Evolutionary conservation across 2,329 filamentous ascomycete species (phyloP).

Genomic region (Harringtonia aguacate): DNA sequence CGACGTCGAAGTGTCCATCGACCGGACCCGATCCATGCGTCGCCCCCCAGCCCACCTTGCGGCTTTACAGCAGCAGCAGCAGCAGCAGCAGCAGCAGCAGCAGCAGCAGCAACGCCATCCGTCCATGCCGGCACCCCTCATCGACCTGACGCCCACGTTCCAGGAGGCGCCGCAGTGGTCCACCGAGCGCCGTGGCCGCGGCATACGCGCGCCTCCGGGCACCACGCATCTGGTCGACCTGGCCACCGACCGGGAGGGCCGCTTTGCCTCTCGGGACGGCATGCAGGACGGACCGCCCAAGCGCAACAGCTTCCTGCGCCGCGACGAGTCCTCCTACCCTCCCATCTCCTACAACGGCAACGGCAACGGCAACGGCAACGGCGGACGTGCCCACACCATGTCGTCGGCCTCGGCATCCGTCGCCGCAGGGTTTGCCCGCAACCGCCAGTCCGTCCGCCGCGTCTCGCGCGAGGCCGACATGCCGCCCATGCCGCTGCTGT

Average conservation of each 20-base stretch:
- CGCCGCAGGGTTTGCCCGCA: slow-evolving; percentile 4
- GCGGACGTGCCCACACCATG: slow-evolving; percentile 8
- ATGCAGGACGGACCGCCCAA: not conserved
- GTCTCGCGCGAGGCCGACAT: not conserved
- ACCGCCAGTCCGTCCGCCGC: slow-evolving; percentile 6
- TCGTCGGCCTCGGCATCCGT: slow-evolving; percentile 7
- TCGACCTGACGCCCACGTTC: slow-evolving; percentile 57
- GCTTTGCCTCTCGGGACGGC: not conserved
- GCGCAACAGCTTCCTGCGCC: slow-evolving; percentile 1
- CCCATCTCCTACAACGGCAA: too few species aligned
- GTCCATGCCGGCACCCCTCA: slow-evolving; percentile 43
- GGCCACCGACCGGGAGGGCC: slow-evolving; percentile 20
- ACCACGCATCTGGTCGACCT: slow-evolving; percentile 36
- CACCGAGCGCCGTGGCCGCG: slow-evolving; percentile 39
- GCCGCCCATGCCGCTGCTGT: slow-evolving; percentile 8
- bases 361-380: not conserved
- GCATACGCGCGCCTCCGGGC: slow-evolving; percentile 28
- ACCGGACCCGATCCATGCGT: slow-evolving; percentile 1
- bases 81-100: too few species aligned
- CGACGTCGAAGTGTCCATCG: not conserved
- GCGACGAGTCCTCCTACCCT: too few species aligned
- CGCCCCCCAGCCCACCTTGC: not conserved
- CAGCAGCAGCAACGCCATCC: not conserved
- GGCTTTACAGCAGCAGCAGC: too few species aligned
- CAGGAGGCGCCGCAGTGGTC: slow-evolving; percentile 51